These are phyloP conservation scores for Eucalyptus shirleyi DNA, from an alignment of 345 rosid genomes.

Conservation along the genomic window DNA sequence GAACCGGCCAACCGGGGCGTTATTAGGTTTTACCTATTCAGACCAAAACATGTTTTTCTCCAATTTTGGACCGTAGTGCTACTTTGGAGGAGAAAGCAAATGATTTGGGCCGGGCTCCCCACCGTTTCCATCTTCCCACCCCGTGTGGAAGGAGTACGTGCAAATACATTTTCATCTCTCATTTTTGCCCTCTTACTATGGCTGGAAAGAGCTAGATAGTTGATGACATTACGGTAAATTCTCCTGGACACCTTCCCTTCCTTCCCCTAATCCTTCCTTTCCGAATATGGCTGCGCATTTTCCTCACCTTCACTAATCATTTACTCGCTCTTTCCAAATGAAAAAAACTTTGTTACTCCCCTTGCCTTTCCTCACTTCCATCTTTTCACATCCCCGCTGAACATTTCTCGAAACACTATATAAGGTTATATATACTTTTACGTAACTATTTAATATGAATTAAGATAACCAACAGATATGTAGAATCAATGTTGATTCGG, in stretches of 20 bases:
- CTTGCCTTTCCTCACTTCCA: neutral
- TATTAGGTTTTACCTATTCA: neutral
- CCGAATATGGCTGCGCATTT: neutral
- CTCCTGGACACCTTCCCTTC: neutral
- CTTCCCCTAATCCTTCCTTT: neutral
- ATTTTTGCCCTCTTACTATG: neutral
- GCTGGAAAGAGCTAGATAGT: neutral
- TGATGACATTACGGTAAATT: neutral
- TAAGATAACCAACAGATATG: no score
- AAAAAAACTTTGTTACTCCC: neutral
- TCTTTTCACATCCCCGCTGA: neutral
- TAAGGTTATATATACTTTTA: no score
- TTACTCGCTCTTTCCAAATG: neutral
- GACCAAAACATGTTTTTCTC: neutral
- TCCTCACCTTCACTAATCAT: neutral
- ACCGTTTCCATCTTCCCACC: neutral
- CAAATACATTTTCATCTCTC: neutral
- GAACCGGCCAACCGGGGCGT: neutral
- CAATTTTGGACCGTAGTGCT: neutral
- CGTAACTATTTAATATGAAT: no score
- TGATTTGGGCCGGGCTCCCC: neutral
- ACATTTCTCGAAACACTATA: neutral
- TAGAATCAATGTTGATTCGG: neutral
- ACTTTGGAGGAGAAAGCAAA: neutral
- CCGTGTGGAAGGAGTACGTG: neutral